These are phyloP conservation scores for Gossypium rotundifolium DNA, from an alignment of 345 rosid genomes.

Conservation along the genomic window DNA sequence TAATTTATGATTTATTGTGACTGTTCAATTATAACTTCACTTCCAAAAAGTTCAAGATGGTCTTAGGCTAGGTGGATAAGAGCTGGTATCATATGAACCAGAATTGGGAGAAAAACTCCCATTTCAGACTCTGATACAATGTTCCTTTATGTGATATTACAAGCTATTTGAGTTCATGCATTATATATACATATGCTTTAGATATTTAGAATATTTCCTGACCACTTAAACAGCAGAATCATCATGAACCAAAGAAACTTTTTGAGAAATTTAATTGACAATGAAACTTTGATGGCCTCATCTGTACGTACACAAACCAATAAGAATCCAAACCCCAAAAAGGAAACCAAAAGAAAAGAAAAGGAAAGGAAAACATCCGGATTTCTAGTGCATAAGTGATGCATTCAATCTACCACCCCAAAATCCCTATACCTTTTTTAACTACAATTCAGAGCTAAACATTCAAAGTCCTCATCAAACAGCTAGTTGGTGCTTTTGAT, in stretches of 20 bases:
- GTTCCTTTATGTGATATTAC: neutral
- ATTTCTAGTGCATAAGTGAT: constrained; percentile 11
- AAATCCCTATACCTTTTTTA: constrained; percentile 20
- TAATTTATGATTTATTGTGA: too few species aligned
- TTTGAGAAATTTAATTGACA: neutral
- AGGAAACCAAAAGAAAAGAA: constrained; percentile 1
- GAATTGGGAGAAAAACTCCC: neutral
- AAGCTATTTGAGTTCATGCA: neutral
- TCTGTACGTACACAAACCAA: constrained; percentile 22
- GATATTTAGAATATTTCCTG: neutral
- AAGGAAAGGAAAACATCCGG: neutral
- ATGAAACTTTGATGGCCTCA: constrained; percentile 11
- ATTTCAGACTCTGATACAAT: neutral
- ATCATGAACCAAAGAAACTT: neutral
- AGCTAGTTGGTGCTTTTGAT: constrained; percentile 62
- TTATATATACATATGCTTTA: neutral
- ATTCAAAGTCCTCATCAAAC: constrained; percentile 22
- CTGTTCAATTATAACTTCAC: too few species aligned
- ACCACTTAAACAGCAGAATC: neutral
- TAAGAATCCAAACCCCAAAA: constrained; percentile 22
- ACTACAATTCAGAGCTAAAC: constrained; percentile 11
- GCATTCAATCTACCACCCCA: constrained; percentile 16
- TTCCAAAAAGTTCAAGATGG: too few species aligned
- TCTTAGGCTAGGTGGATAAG: neutral
- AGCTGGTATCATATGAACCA: neutral